A percentile compares a stretch with the other conserved stretches of the same genome.
Evolutionary conservation across 345 rosid genomes (phyloP).

Genomic region (Nephelium lappaceum): DNA sequence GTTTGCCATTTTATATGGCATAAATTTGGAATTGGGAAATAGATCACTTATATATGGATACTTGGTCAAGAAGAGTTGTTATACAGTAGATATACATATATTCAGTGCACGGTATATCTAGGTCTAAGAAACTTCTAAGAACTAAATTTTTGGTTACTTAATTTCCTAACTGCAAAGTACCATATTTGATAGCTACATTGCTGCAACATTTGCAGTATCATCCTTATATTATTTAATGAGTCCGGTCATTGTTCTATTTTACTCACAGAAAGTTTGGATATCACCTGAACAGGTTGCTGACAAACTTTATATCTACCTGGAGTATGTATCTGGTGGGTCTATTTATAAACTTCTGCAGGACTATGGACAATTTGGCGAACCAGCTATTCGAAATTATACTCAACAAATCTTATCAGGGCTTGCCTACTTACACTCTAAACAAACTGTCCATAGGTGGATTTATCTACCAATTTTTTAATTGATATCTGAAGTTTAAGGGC

Average conservation of each 20-base stretch:
- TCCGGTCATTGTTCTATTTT: background rate
- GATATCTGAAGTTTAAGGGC: background rate
- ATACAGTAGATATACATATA: background rate
- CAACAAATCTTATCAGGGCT: constrained; percentile 80
- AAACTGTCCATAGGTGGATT: constrained; percentile 69
- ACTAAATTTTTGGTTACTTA: background rate
- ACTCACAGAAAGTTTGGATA: constrained; percentile 19
- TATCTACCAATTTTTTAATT: constrained; percentile 7
- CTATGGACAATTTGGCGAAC: constrained; percentile 70
- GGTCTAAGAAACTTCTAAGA: constrained; percentile 11
- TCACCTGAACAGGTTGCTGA: constrained; percentile 55
- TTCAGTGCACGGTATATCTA: background rate
- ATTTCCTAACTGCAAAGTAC: background rate
- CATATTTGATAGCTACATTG: background rate
- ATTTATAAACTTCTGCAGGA: constrained; percentile 81
- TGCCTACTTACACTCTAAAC: constrained; percentile 66
- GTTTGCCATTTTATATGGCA: background rate
- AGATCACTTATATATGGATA: background rate
- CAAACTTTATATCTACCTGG: constrained; percentile 68
- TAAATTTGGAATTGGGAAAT: constrained; percentile 4
- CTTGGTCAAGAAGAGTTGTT: background rate
- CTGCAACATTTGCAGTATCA: background rate
- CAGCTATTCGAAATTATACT: constrained; percentile 70
- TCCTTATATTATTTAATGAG: background rate
- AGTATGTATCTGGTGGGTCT: constrained; percentile 84